Evolutionary conservation across 1,139 yeast genomes (phyloP), one percentile per base, ranked within the genome.

Genomic region (Starmera stellimalicola): DNA sequence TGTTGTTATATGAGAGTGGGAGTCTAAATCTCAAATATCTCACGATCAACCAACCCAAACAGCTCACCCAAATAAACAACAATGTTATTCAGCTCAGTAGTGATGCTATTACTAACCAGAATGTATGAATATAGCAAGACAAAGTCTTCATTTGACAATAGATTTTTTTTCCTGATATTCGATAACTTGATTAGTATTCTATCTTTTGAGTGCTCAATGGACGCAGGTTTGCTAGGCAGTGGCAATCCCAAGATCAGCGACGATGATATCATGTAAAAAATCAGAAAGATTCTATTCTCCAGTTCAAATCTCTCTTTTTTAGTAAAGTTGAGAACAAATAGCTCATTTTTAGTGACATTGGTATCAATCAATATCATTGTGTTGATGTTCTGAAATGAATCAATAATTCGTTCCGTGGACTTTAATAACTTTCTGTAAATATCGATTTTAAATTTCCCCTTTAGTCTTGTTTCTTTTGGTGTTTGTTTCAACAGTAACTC

Each of bases 171-270:
- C 36, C 80, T 54, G 10, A 73, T 62, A 37, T 71, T 73, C 37
- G 69, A 71, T 42, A 82, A 61, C 46, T 80, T 81, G 31, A 65
- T 69, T 44, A 82, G 62, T 61, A 83, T 64, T 25, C 88, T 58
- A 41, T 78, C 84, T 47, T 77, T 73, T 1, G 94, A 81, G 51
- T 78, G 83, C 33, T 74, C 83, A 0, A 85, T 78, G 0, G 85
- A 76, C 1, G 93, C 93, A 5, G 88, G 78, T 44, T 77, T 77
- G 24, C 69, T 72, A 0, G 94, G 93, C 19, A 82, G 53, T 1
- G 94, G 94, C 40, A 82, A 73, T 3, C 87, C 87, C 17, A 84
- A 59, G 35, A 74, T 69, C 62, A 83, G 64, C 0, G 94, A 82
- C 23, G 91, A 76, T 3, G 94, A 79, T 10, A 82, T 65, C 74